Evolutionary conservation across 2,329 filamentous ascomycete genomes (phyloP).

Genomic region (Spiromastix sp.): DNA sequence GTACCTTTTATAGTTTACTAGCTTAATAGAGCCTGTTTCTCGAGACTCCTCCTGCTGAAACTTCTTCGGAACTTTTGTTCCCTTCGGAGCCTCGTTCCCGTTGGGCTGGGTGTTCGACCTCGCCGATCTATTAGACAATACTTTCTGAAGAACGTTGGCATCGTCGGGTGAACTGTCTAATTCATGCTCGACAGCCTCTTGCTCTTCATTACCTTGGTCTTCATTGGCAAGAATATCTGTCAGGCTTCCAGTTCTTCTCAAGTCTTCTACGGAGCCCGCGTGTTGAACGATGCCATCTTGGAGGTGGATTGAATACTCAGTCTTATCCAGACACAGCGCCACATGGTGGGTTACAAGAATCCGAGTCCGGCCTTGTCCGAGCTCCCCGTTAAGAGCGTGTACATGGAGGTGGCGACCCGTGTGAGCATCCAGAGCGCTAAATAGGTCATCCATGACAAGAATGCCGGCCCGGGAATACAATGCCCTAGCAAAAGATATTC

Average conservation of each 20-base stretch:
- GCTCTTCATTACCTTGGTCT: constrained; percentile 38
- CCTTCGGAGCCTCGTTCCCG: constrained; percentile 7
- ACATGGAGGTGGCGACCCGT: constrained; percentile 72
- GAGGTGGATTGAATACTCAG: constrained; percentile 65
- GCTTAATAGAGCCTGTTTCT: constrained; percentile 59
- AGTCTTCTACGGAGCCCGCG: constrained; percentile 55
- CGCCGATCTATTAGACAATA: constrained; percentile 21
- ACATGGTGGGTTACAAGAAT: constrained; percentile 77
- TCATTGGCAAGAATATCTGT: constrained; percentile 31
- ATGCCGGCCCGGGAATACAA: constrained; percentile 70
- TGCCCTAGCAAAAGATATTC: constrained; percentile 67
- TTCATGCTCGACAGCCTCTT: constrained; percentile 24
- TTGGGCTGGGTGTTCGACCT: constrained; percentile 10
- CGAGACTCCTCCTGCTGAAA: constrained; percentile 68
- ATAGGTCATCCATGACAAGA: constrained; percentile 72
- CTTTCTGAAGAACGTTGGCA: constrained; percentile 38
- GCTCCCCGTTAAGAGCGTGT: constrained; percentile 59
- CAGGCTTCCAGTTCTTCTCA: constrained; percentile 31
- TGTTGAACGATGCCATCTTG: constrained; percentile 57
- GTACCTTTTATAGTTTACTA: constrained; percentile 57
- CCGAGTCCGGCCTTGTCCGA: constrained; percentile 59
- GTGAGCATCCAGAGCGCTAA: constrained; percentile 70
- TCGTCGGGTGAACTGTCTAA: constrained; percentile 27
- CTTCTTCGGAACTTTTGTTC: constrained; percentile 43
- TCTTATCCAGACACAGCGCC: constrained; percentile 56